These are phyloP conservation scores for Protomyces pachydermus DNA, from an alignment of 1,139 yeast species.

Conservation along the genomic window DNA sequence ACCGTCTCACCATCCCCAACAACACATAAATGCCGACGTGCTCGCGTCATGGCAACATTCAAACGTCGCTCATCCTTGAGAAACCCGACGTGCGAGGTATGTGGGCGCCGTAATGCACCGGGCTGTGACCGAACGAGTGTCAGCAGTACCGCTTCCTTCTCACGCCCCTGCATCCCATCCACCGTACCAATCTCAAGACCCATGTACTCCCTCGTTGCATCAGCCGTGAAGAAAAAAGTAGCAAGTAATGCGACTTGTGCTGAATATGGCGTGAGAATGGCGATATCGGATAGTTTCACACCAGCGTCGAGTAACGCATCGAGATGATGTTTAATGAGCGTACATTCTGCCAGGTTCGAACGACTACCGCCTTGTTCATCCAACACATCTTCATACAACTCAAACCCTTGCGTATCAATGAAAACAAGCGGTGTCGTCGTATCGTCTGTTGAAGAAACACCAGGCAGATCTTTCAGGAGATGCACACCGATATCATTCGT, in stretches of 20 bases:
- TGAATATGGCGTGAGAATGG: constrained; percentile 81
- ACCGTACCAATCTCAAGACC: constrained; percentile 75
- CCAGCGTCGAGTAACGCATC: constrained; percentile 53
- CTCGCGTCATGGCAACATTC: constrained; percentile 89
- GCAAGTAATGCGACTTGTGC: constrained; percentile 72
- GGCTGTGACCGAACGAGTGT: constrained; percentile 75
- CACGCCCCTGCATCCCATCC: constrained; percentile 92
- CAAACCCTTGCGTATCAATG: constrained; percentile 93
- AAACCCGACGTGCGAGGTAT: constrained; percentile 64
- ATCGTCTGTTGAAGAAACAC: constrained; percentile 47
- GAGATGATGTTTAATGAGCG: constrained; percentile 56
- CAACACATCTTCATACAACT: constrained; percentile 44
- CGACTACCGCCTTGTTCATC: constrained; percentile 41
- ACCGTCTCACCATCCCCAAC: constrained; percentile 80
- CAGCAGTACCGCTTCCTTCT: constrained; percentile 77
- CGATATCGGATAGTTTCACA: constrained; percentile 49
- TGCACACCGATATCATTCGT: constrained; percentile 49
- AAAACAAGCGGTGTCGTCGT: constrained; percentile 55
- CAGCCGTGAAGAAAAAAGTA: constrained; percentile 36
- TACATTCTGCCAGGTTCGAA: constrained; percentile 68
- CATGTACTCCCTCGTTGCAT: constrained; percentile 37
- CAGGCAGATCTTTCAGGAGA: constrained; percentile 52
- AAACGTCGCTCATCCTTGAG: constrained; percentile 64
- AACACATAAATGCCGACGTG: constrained; percentile 77
- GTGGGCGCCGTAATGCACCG: constrained; percentile 34